Base-by-base conservation (phyloP, 352 stramenopile species). In the Globisporangium irregulare region DNA sequence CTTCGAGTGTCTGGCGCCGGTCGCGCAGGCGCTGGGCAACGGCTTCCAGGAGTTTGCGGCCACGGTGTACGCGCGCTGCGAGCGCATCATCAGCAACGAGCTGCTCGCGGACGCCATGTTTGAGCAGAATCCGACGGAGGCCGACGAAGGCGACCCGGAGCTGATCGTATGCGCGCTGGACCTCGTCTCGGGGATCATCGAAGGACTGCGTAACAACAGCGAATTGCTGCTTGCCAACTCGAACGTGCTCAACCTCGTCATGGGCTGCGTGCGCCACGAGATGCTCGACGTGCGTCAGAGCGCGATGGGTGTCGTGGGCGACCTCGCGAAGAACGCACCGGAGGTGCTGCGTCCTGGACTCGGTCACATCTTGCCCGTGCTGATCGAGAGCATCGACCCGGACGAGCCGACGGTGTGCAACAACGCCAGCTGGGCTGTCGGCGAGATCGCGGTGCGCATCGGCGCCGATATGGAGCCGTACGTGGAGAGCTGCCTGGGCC, bases 371-470 rank as follows among this genome's bases (percentile, higher is more conserved):
- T 59, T 96, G 43, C 89, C 89, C 8, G 87, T 94, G 50, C 76
- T 97, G 15, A 93, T 97, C 61, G 75, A 93, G 58, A 97, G 93
- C 73, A 93, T 97, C 36, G 82, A 97, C 61, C 84, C 89, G 0
- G 87, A 96, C 62, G 79, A 91, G 66, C 86, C 90, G 46, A 95
- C 86, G 7, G 91, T 97, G 60, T 97, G 91, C 86, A 97, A 97
- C 79, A 97, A 97, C 71, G 91, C 91, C 51, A 97, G 89, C 67
- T 97, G 91, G 91, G 93, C 91, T 34, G 84, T 97, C 14, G 91
- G 91, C 12, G 91, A 97, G 73, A 95, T 97, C 65, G 88, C 91
- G 8, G 78, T 96, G 38, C 87, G 91, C 58, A 89, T 94, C 24
- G 87, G 86, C 24, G 73, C 74, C n/a, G 89, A 94, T 46, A 95